Evolutionary conservation across 1,139 yeast genomes (phyloP), one percentile per base, ranked within the genome.

Genomic region (Pichia kudriavzevii): DNA sequence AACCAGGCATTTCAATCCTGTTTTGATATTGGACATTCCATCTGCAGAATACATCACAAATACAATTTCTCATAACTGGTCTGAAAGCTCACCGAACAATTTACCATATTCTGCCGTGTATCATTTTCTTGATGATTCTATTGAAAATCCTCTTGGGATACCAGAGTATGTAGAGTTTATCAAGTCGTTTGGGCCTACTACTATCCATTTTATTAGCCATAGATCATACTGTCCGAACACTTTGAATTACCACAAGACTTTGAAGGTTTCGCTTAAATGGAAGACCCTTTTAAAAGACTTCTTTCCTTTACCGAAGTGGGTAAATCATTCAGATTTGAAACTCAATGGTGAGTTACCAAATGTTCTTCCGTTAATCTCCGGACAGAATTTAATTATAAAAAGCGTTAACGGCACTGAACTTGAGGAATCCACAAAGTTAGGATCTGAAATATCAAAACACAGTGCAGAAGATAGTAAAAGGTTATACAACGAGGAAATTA

Each of bases 1-100:
- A 4, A 63, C 76, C 4, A 70, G 77, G 36, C 46, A 56, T 1
- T 81, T 80, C 39, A 67, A 75, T 2, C 72, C 79, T 26, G 62
- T 82, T 12, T 56, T 87, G 30, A 64, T 91, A 4, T 50, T 91
- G 10, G 96, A 91, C 53, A 72, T 88, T 22, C 95, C 97, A 0
- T 61, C 65, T 19, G 38, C 43, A 0, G 56, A 54, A 0, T 83
- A 77, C 48, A 52, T 84, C n/a, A 49, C 58, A 0, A 62, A 66
- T 31, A 66, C 77, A 1, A 18, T 71, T 1, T 35, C 42, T 0
- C 53, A 60, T 26, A 53, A 56, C 4, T 54, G 60, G 43, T 58
- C 62, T 58, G 22, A 39, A 1, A 20, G 33, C 3, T 34, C 39
- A 2, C 44, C 40, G 7, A 30, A 39, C 10, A 31, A 26, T 3